phyloP scores from a whole-genome alignment of 495 filamentous ascomycete genomes.

The Articulospora tetracladia region DNA sequence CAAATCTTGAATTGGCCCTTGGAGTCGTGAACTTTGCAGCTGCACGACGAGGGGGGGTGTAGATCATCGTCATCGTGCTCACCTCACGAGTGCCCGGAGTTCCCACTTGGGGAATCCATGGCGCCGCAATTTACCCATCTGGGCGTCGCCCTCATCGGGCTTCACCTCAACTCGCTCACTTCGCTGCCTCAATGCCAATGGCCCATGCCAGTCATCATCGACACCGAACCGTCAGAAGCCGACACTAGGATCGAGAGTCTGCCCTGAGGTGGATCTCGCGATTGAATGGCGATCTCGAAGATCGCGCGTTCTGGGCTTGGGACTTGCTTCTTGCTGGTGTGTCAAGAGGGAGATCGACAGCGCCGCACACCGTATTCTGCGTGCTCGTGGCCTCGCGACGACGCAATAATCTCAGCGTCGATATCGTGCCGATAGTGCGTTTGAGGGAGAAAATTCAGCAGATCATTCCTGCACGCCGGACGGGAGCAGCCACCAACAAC shows the following conservation, averaged over 20 bases:
- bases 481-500: background rate
- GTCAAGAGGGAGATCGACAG: constrained; percentile 1
- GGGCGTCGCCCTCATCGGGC: background rate
- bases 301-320: background rate
- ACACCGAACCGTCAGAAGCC: background rate
- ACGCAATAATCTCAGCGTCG: no score
- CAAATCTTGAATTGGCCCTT: background rate
- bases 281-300: background rate
- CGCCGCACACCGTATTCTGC: no score
- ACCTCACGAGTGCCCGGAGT: background rate
- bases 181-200: no score
- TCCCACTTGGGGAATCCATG: background rate
- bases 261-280: background rate
- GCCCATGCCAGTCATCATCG: background rate
- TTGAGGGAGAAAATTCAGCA: background rate
- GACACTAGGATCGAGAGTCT: background rate
- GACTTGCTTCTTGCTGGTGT: background rate
- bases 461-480: background rate
- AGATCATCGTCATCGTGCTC: constrained; percentile 1
- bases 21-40: background rate
- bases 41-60: background rate
- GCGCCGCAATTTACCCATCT: background rate
- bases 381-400: no score
- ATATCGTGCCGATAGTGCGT: background rate
- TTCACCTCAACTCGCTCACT: background rate